A percentile compares a stretch with the other conserved stretches of the same genome.
Evolutionary conservation across 768 basidiomycete genomes (phyloP).

Genomic region (Dentipellis sp.): DNA sequence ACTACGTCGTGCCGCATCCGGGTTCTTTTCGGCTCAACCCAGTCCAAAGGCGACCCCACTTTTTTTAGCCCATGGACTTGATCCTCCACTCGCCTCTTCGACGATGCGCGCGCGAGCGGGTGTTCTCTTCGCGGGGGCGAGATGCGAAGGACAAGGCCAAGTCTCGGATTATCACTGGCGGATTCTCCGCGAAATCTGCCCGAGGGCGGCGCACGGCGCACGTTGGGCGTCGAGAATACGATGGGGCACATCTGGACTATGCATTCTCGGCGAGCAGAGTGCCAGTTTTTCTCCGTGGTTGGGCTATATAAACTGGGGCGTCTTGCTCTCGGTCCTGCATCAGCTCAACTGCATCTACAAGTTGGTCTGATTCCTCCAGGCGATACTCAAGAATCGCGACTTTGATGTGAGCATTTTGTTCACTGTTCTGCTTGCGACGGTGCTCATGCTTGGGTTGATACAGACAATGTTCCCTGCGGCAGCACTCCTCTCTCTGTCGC

Average conservation of each 20-base stretch:
- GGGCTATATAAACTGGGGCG: neutral
- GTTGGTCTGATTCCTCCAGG: neutral
- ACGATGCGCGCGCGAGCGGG: neutral
- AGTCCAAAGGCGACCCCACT: neutral
- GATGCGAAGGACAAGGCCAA: neutral
- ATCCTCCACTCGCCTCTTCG: neutral
- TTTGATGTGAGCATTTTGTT: too few relatives aligned
- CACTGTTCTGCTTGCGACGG: too few relatives aligned
- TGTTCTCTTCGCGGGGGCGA: neutral
- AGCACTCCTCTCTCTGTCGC: slow-evolving; percentile 10
- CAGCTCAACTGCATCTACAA: neutral
- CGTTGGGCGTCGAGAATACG: neutral
- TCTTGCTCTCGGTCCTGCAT: neutral
- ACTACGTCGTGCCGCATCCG: neutral
- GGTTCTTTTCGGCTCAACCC: neutral
- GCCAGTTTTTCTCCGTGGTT: neutral
- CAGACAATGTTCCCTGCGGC: neutral
- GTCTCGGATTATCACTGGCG: neutral
- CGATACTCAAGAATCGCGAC: neutral
- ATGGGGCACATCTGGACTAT: neutral
- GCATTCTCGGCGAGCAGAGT: neutral
- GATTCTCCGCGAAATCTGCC: neutral
- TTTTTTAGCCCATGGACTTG: neutral
- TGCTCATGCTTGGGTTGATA: neutral
- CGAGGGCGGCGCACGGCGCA: neutral